These are phyloP conservation scores for Pneumocystis sp. DNA, from an alignment of 1,139 yeast species.

Conservation along the genomic window DNA sequence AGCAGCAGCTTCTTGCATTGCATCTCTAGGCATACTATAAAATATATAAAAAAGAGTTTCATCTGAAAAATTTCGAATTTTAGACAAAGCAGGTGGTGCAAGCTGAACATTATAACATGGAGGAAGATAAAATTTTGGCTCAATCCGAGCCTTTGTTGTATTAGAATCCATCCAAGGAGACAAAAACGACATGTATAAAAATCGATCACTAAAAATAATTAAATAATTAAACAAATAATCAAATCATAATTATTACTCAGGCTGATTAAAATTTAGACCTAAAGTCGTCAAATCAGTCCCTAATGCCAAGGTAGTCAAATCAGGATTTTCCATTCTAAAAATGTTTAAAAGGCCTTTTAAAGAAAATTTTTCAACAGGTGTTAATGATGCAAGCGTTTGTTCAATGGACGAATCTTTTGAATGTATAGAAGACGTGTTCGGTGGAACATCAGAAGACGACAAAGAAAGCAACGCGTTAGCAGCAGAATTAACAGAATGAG, in stretches of 20 bases:
- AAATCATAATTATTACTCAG: background rate
- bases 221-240: background rate
- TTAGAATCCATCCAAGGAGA: constrained; percentile 1
- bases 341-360: constrained; percentile 1
- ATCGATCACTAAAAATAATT: background rate
- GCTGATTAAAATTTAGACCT: background rate
- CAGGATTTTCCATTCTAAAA: constrained; percentile 1
- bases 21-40: constrained; percentile 85
- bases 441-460: background rate
- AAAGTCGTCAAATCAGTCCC: background rate
- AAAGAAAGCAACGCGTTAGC: background rate
- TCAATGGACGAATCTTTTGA: background rate
- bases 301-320: background rate
- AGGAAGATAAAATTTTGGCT: constrained; percentile 59
- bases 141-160: constrained; percentile 20
- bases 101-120: constrained; percentile 37
- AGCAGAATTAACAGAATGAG: background rate
- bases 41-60: constrained; percentile 88
- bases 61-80: constrained; percentile 66
- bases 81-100: constrained; percentile 48
- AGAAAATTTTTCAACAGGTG: background rate
- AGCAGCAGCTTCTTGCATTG: constrained; percentile 86
- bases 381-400: background rate
- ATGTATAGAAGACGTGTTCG: background rate
- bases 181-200: background rate